Evolutionary conservation across 768 basidiomycete species (phyloP).

Genomic region (Tricholoma hemisulphureum): DNA sequence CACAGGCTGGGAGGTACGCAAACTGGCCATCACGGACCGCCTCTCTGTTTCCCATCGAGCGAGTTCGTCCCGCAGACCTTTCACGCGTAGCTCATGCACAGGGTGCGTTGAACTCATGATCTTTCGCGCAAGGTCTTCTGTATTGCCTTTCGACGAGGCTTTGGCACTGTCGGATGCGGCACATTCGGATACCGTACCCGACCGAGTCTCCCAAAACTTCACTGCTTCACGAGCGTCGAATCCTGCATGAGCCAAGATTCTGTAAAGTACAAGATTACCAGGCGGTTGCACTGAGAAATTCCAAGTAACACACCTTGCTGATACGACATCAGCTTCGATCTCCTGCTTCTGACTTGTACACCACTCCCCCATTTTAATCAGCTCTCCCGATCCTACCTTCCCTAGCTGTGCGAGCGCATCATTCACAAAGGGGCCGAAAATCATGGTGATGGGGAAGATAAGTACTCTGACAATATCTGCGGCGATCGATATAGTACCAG

Average conservation of each 20-base stretch:
- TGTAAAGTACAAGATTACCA: conserved; percentile 26
- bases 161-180: conserved; percentile 23
- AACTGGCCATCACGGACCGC: conserved; percentile 21
- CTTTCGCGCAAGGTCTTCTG: conserved; percentile 34
- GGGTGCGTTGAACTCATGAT: conserved; percentile 68
- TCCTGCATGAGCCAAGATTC: conserved; percentile 89
- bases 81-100: conserved; percentile 60
- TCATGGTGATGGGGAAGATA: conserved; percentile 85
- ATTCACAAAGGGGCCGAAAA: conserved; percentile 93
- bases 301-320: conserved; percentile 59
- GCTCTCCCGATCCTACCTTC: conserved; percentile 72
- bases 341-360: conserved; percentile 85
- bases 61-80: conserved; percentile 64
- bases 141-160: conserved; percentile 18
- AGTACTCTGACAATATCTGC: conserved; percentile 76
- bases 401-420: conserved; percentile 86
- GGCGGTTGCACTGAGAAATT: conserved; percentile 1
- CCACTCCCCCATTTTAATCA: conserved; percentile 66
- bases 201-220: conserved; percentile 75
- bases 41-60: conserved; percentile 65
- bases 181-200: conserved; percentile 47
- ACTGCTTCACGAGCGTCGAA: conserved; percentile 85
- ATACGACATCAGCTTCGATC: conserved; percentile 90
- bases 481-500: conserved; percentile 72
- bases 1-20: background rate